Evolutionary conservation across 1,284 basidiomycete genomes (phyloP), one percentile per base, ranked within the genome.

Genomic region (Porogramme epimiltina): DNA sequence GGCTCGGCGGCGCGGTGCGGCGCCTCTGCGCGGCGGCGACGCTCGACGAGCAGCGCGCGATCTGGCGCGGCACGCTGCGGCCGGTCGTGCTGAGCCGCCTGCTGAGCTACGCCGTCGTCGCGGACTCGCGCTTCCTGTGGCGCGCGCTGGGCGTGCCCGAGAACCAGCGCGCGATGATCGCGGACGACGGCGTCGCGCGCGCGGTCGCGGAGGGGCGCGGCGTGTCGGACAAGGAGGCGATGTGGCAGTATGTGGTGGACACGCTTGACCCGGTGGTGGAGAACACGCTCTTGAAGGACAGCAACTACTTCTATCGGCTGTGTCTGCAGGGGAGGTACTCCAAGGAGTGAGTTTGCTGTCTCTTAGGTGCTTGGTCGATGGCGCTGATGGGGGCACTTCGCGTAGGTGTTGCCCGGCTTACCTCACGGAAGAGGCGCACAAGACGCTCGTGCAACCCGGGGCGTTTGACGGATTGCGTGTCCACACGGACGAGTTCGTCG

Each of bases 221-320:
- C 44, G 55, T 59, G 41, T 47, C 42, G 23, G 54, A 49, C 15
- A 59, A 59, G 54, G 56, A 56, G 45, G 54, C 59, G 47, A 56
- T 61, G 59, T 61, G 59, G 59, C 49, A 44, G 41, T 61, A 61
- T 50, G 59, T 61, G 26, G 59, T 61, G 47, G 50, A 59, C 46
- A 61, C 59, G 45, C 52, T 61, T 42, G 59, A 61, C 25, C 59
- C 59, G 36, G 59, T 61, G 23, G 59, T 54, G 45, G 54, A 61
- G 46, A 55, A 61, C 41, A 59, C 56, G 42, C 41, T 59, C 36
- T 31, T 61, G 18, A 41, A 24, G 52, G 50, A 54, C 26, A 54
- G 50, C 44, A 61, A 61, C 45, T 61, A 61, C 53, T 61, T 61
- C 31, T 61, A 61, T 42, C 56, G 59, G 18, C 50, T 61, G 42